Conservation (phyloP, 352 stramenopile genomes). For the Saprolegnia diclina region DNA sequence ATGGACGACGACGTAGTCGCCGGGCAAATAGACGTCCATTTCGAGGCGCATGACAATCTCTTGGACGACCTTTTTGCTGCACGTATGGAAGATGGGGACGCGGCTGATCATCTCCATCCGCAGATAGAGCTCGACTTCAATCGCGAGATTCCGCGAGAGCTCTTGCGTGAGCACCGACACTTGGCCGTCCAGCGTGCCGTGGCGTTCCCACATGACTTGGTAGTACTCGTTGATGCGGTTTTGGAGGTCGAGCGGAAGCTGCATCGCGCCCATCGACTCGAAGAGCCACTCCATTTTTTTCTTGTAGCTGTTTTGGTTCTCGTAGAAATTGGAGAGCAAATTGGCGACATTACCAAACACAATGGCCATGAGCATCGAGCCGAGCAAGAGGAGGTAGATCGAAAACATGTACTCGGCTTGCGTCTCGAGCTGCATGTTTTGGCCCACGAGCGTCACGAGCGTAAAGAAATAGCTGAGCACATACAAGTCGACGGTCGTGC, state of each 20-base stretch:
- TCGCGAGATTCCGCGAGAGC: conserved; percentile 69
- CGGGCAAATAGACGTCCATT: conserved; percentile 78
- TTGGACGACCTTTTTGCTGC: conserved; percentile 74
- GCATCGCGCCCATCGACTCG: conserved; percentile 75
- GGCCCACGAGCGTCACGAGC: conserved; percentile 71
- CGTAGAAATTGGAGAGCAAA: conserved; percentile 81
- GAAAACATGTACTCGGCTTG: conserved; percentile 73
- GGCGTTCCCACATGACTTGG: conserved; percentile 78
- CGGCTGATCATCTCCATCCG: conserved; percentile 86
- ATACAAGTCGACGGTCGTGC: conserved; percentile 41
- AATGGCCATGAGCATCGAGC: conserved; percentile 73
- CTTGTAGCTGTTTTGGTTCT: conserved; percentile 73
- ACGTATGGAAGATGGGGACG: conserved; percentile 75
- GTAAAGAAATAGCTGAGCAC: conserved; percentile 58
- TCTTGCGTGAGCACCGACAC: conserved; percentile 74
- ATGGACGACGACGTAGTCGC: conserved; percentile 76
- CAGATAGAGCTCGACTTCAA: conserved; percentile 77
- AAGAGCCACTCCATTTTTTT: conserved; percentile 86
- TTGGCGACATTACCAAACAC: conserved; percentile 85
- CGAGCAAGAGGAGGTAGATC: conserved; percentile 60
- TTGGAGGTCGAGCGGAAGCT: conserved; percentile 68
- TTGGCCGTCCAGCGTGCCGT: conserved; percentile 70
- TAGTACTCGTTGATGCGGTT: conserved; percentile 85
- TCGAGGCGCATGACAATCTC: conserved; percentile 79
- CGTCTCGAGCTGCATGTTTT: conserved; percentile 62